Evolutionary conservation across 306 rosid species (phyloP).

Genomic region (Cucumis hystrix): DNA sequence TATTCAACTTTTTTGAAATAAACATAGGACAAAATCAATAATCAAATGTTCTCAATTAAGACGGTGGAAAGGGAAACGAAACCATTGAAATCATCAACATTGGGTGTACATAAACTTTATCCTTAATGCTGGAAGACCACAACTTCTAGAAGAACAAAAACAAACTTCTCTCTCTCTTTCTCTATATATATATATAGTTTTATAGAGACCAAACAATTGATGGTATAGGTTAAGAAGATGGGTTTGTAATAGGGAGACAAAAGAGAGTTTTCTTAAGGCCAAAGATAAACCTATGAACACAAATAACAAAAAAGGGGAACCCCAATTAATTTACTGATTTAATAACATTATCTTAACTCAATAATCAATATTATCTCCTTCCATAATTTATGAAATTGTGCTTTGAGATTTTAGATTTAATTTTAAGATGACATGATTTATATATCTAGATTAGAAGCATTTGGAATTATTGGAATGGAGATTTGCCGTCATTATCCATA

Average conservation of each 20-base stretch:
- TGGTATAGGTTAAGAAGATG: background rate
- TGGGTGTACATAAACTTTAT: background rate
- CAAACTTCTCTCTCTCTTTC: background rate
- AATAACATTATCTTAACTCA: background rate
- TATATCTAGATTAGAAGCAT: background rate
- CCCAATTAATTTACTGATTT: background rate
- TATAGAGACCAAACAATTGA: too few relatives aligned
- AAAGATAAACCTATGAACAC: background rate
- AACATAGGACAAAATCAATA: background rate
- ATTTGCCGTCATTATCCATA: background rate
- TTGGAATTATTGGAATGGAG: background rate
- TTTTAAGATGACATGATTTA: background rate
- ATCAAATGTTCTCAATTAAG: background rate
- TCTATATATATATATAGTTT: too few relatives aligned
- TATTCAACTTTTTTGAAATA: slow-evolving; percentile 1
- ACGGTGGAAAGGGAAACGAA: background rate
- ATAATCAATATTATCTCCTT: slow-evolving; percentile 2
- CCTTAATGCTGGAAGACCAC: background rate
- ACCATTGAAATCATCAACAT: background rate
- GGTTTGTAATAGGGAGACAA: background rate
- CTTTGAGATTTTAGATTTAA: background rate
- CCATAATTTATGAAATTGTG: background rate
- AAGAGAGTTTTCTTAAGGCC: background rate
- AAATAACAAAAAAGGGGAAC: background rate
- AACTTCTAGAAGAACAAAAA: background rate